phyloP scores from a whole-genome alignment of 768 basidiomycete species.

The Amanita exitialis region DNA sequence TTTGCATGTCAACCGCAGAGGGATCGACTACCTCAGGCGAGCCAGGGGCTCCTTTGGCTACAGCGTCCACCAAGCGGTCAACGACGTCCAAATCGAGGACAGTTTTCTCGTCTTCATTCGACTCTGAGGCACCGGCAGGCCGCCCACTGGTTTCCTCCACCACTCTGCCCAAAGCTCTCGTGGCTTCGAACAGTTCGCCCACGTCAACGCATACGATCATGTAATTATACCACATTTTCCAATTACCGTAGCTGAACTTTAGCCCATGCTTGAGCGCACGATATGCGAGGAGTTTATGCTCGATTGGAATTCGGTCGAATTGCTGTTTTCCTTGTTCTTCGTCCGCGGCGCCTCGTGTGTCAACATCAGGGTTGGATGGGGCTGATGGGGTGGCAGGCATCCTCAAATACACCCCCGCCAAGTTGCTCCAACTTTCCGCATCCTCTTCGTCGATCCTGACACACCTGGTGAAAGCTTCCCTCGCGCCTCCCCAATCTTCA shows the following conservation, averaged over 20 bases:
- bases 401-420: conserved; percentile 89
- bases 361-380: neutral
- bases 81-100: conserved; percentile 82
- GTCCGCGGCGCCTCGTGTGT: conserved; percentile 15
- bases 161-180: conserved; percentile 72
- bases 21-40: conserved; percentile 24
- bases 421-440: conserved; percentile 96
- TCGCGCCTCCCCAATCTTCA: conserved; percentile 79
- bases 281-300: conserved; percentile 83
- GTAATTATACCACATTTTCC: conserved; percentile 99
- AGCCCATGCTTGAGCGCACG: conserved; percentile 88
- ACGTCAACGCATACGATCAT: conserved; percentile 91
- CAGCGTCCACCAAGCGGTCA: conserved; percentile 82
- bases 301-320: conserved; percentile 35
- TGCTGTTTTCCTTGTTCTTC: conserved; percentile 20
- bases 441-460: conserved; percentile 93
- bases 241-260: conserved; percentile 77
- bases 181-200: conserved; percentile 84
- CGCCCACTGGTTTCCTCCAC: conserved; percentile 62
- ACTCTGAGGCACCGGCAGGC: neutral
- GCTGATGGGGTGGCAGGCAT: conserved; percentile 35
- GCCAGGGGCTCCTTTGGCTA: conserved; percentile 44
- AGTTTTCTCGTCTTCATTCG: conserved; percentile 16
- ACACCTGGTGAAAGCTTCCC: conserved; percentile 75
- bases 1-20: conserved; percentile 2